Evolutionary conservation across 768 basidiomycete genomes (phyloP).

Genomic region (Termitomyces sp.): DNA sequence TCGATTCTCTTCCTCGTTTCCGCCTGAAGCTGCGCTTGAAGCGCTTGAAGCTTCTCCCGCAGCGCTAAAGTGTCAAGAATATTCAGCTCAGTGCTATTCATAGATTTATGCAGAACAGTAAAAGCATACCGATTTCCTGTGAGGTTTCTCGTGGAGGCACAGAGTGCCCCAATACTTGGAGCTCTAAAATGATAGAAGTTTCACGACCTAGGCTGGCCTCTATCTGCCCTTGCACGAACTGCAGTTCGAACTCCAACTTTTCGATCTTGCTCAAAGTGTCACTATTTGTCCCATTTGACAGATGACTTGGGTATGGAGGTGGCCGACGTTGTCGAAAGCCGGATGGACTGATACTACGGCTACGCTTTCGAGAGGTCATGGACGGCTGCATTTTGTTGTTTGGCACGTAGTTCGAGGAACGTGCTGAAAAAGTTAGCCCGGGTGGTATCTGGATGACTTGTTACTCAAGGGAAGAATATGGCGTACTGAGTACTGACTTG

Average conservation of each 20-base stretch:
- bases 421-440: constrained; percentile 1
- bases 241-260: constrained; percentile 20
- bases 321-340: background rate
- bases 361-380: constrained; percentile 7
- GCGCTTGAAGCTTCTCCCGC: constrained; percentile 18
- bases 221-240: constrained; percentile 22
- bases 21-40: constrained; percentile 28
- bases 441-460: constrained; percentile 4
- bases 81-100: background rate
- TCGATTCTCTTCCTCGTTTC: constrained; percentile 32
- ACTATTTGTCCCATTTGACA: background rate
- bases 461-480: background rate
- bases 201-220: constrained; percentile 19
- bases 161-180: constrained; percentile 15
- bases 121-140: constrained; percentile 8
- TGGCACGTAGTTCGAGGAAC: background rate
- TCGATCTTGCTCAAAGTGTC: constrained; percentile 6
- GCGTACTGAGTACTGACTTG: background rate
- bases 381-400: background rate
- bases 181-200: constrained; percentile 18
- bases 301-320: background rate
- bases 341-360: constrained; percentile 4
- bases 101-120: background rate
- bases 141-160: background rate
- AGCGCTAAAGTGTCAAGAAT: constrained; percentile 12